Evolutionary conservation across 2,329 filamentous ascomycete species (phyloP).

Genomic region (Alternaria triticina): DNA sequence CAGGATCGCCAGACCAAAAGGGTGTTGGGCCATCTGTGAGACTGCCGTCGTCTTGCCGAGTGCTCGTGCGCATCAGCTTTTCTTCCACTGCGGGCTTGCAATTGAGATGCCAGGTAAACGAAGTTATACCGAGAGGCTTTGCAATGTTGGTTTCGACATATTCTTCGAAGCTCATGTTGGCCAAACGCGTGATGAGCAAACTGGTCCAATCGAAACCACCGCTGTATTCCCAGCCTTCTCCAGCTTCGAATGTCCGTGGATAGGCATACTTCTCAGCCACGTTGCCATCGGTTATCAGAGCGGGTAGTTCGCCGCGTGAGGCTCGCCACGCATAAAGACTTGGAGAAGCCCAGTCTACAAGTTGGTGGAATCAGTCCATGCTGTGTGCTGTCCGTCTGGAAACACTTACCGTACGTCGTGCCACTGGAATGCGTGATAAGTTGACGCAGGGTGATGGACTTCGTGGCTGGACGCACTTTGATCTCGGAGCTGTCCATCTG

Average conservation of each 20-base stretch:
- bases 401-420: conserved; percentile 43
- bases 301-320: conserved; percentile 31
- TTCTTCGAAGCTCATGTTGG: conserved; percentile 48
- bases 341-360: conserved; percentile 47
- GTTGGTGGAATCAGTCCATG: background rate
- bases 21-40: conserved; percentile 18
- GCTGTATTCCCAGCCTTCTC: conserved; percentile 60
- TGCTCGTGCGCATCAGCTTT: conserved; percentile 26
- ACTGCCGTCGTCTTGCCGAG: conserved; percentile 21
- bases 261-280: conserved; percentile 43
- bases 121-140: conserved; percentile 48
- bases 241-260: conserved; percentile 39
- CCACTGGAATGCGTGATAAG: conserved; percentile 60
- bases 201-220: conserved; percentile 58
- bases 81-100: conserved; percentile 19
- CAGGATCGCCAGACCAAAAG: conserved; percentile 14
- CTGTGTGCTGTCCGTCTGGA: background rate
- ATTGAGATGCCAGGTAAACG: conserved; percentile 29
- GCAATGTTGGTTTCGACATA: conserved; percentile 53
- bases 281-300: conserved; percentile 7
- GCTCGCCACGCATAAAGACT: conserved; percentile 53
- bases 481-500: conserved; percentile 3
- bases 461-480: conserved; percentile 12
- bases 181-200: conserved; percentile 51
- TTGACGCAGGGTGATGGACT: conserved; percentile 36